These are phyloP conservation scores for Smittium culicis DNA, from an alignment of 371 early-diverging fungal genomes.

Conservation along the genomic window DNA sequence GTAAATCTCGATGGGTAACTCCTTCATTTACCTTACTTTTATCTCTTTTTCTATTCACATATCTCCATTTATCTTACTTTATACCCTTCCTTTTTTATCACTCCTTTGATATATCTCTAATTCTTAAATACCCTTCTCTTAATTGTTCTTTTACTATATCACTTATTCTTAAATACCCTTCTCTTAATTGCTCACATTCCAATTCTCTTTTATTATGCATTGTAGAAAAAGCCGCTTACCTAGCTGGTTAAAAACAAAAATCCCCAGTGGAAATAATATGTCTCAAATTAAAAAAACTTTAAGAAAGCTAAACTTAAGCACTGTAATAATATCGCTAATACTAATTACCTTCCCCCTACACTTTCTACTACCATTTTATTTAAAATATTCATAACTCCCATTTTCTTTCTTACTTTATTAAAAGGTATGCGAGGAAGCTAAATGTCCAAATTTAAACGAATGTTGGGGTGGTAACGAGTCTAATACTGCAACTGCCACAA, in stretches of 20 bases:
- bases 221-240: slow-evolving; percentile 53
- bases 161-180: not conserved
- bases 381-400: too few species aligned
- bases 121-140: not conserved
- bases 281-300: slow-evolving; percentile 72
- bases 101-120: not conserved
- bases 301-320: slow-evolving; percentile 81
- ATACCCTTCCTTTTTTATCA: not conserved
- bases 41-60: too few species aligned
- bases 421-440: slow-evolving; percentile 58
- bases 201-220: too few species aligned
- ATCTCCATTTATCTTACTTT: not conserved
- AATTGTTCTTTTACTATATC: not conserved
- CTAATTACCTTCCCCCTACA: too few species aligned
- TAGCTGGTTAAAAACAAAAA: slow-evolving; percentile 86
- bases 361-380: too few species aligned
- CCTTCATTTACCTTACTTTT: not conserved
- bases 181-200: too few species aligned
- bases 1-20: not conserved
- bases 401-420: not conserved
- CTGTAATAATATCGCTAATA: slow-evolving; percentile 39
- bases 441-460: slow-evolving; percentile 95
- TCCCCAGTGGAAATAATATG: slow-evolving; percentile 73
- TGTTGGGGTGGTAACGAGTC: slow-evolving; percentile 97
- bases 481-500: slow-evolving; percentile 93